Conservation (phyloP, 257 asterid species). For the Solanum chiquidenum region DNA sequence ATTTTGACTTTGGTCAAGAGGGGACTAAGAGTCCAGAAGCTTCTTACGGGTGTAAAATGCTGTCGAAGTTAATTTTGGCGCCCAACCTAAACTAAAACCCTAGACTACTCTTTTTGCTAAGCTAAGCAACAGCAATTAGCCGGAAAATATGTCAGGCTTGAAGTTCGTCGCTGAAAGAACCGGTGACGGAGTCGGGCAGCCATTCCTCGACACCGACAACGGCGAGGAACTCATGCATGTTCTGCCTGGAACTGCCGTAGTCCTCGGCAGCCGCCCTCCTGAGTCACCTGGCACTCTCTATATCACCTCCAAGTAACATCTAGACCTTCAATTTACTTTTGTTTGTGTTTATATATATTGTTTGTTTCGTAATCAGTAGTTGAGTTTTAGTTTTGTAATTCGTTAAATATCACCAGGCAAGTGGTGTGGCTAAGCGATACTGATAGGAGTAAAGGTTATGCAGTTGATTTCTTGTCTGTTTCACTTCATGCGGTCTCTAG, state of each 20-base stretch:
- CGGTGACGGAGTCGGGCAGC: constrained; percentile 55
- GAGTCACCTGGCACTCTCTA: constrained; percentile 79
- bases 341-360: background rate
- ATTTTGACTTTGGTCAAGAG: background rate
- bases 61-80: background rate
- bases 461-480: constrained; percentile 64
- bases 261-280: constrained; percentile 51
- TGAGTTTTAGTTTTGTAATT: constrained; percentile 5
- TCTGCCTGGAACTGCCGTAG: constrained; percentile 53
- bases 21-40: background rate
- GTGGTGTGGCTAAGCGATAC: constrained; percentile 87
- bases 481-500: constrained; percentile 90
- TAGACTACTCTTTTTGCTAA: background rate
- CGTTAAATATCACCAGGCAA: constrained; percentile 36
- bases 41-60: background rate
- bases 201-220: constrained; percentile 36
- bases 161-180: constrained; percentile 45
- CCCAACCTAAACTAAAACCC: background rate
- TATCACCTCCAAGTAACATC: constrained; percentile 59
- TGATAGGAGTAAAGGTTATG: constrained; percentile 64
- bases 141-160: constrained; percentile 50
- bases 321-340: background rate
- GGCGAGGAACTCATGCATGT: constrained; percentile 73
- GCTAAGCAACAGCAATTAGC: background rate
- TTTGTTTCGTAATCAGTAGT: background rate